Conservation (phyloP, 1,284 basidiomycete genomes). For the Leccinum variabile region DNA sequence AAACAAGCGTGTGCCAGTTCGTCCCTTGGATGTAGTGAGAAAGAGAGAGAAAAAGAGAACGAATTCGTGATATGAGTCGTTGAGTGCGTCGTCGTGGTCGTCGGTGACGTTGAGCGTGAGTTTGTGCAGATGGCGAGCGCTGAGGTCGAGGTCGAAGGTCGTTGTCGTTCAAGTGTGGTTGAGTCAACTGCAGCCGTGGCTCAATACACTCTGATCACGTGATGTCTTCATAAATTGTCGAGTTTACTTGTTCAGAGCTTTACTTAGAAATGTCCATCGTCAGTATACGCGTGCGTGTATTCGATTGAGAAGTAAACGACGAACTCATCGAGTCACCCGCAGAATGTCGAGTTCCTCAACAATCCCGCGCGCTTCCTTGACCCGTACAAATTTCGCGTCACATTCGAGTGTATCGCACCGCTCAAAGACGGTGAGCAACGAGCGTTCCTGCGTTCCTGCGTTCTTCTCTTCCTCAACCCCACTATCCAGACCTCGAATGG, state of each 20-base stretch:
- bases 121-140: not conserved
- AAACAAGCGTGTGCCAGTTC: slow-evolving; percentile 10
- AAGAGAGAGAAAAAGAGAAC: slow-evolving; percentile 2
- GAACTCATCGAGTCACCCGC: slow-evolving; percentile 1
- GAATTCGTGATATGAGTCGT: slow-evolving; percentile 7
- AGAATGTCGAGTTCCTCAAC: slow-evolving; percentile 89
- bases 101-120: slow-evolving; percentile 12
- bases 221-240: not conserved
- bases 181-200: too few relatives aligned
- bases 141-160: not conserved
- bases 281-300: slow-evolving; percentile 54
- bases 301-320: not conserved
- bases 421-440: slow-evolving; percentile 74
- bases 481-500: slow-evolving; percentile 88
- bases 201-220: slow-evolving; percentile 12
- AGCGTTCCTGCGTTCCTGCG: not conserved
- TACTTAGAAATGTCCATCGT: slow-evolving; percentile 63
- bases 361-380: slow-evolving; percentile 93
- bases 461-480: not conserved
- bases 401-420: slow-evolving; percentile 95
- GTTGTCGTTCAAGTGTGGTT: not conserved
- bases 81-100: slow-evolving; percentile 15
- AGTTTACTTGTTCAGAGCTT: too few relatives aligned
- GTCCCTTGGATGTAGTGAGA: slow-evolving; percentile 12
- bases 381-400: slow-evolving; percentile 92